Percentiles rank a stretch among this genome's conserved stretches.
These are phyloP conservation scores for Asterophora lycoperdoides DNA, from an alignment of 768 basidiomycete genomes.

Conservation along the genomic window DNA sequence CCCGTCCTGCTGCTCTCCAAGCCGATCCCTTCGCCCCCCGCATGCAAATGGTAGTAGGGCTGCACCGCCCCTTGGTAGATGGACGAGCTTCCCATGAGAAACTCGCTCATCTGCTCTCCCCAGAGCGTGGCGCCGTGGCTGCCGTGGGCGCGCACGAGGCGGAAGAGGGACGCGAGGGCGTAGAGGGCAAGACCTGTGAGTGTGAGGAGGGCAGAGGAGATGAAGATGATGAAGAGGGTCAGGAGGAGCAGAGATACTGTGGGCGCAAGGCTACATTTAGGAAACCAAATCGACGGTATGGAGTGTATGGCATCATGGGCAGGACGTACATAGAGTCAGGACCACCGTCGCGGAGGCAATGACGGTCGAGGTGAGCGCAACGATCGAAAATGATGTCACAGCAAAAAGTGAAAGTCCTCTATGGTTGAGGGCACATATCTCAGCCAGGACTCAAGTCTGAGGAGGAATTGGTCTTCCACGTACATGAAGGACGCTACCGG, in stretches of 20 bases:
- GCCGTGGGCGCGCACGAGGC: constrained; percentile 31
- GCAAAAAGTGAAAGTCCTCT: constrained; percentile 29
- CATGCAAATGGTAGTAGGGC: no score
- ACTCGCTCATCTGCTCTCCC: constrained; percentile 20
- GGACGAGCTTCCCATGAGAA: constrained; percentile 5
- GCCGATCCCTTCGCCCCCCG: no score
- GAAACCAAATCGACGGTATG: no score
- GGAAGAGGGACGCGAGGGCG: constrained; percentile 28
- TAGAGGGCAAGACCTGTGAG: constrained; percentile 26
- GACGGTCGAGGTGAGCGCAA: constrained; percentile 32
- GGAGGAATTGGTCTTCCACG: constrained; percentile 12
- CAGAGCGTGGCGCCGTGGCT: constrained; percentile 23
- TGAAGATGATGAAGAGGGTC: constrained; percentile 27
- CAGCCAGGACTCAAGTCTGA: neutral
- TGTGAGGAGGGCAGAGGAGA: constrained; percentile 32
- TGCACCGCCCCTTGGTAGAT: neutral
- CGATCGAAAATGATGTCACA: constrained; percentile 28
- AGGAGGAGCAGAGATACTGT: constrained; percentile 32
- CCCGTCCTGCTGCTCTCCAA: no score
- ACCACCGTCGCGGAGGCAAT: constrained; percentile 28
- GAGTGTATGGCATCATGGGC: no score
- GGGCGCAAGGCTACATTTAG: neutral
- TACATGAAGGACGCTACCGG: constrained; percentile 37
- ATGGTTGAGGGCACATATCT: neutral
- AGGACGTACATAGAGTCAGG: constrained; percentile 27